Evolutionary conservation across 2,329 filamentous ascomycete species (phyloP).

Genomic region (Lachnellula arida): DNA sequence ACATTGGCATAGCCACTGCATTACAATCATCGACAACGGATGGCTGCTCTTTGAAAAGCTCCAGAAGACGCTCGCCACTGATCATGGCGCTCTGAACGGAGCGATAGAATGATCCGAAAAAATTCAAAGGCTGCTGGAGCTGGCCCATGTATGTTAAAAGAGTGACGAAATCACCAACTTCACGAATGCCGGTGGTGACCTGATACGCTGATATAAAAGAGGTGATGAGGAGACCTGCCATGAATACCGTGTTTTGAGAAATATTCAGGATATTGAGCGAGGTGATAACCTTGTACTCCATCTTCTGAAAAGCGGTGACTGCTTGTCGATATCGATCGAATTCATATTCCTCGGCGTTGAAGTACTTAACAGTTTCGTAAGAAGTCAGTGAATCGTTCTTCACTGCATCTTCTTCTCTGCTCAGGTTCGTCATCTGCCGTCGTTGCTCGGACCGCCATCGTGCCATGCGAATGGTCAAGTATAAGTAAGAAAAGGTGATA

Average conservation of each 20-base stretch:
- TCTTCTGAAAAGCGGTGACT: constrained; percentile 65
- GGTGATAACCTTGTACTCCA: constrained; percentile 71
- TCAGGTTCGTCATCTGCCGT: constrained; percentile 90
- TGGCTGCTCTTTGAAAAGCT: constrained; percentile 93
- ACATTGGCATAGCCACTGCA: constrained; percentile 59
- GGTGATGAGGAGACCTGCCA: constrained; percentile 66
- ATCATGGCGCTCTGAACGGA: constrained; percentile 97
- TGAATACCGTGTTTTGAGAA: constrained; percentile 75
- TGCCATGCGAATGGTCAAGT: constrained; percentile 93
- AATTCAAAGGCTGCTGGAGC: constrained; percentile 75
- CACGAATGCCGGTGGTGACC: constrained; percentile 60
- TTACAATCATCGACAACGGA: constrained; percentile 76
- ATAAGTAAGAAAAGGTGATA: constrained; percentile 93
- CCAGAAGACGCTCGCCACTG: constrained; percentile 88
- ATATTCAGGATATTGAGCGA: constrained; percentile 79
- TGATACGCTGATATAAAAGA: constrained; percentile 74
- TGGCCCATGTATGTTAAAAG: constrained; percentile 76
- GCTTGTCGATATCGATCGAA: constrained; percentile 68
- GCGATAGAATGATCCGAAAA: constrained; percentile 91
- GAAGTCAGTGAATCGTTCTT: constrained; percentile 98
- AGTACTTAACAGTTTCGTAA: constrained; percentile 94
- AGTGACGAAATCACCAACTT: constrained; percentile 67
- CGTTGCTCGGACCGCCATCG: constrained; percentile 88
- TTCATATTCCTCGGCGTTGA: constrained; percentile 79
- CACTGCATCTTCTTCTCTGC: constrained; percentile 91